phyloP scores from a whole-genome alignment of 768 basidiomycete species.

The Tubosaeta sp. region DNA sequence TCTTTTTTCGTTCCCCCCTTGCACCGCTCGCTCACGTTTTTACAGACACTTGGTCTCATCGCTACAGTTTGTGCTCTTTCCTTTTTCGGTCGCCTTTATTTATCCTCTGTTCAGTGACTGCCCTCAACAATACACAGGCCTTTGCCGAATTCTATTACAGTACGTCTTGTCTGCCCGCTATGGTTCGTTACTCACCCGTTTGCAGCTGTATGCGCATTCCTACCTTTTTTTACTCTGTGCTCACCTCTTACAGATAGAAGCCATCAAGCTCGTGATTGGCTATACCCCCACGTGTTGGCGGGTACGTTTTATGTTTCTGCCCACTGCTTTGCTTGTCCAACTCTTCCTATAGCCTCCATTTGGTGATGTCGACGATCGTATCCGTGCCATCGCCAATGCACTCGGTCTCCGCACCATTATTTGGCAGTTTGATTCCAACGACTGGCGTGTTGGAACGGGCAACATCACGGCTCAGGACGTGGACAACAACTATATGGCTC shows the following conservation, averaged over 20 bases:
- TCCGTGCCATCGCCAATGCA: constrained; percentile 63
- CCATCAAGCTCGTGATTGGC: constrained; percentile 51
- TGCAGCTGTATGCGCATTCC: constrained; percentile 21
- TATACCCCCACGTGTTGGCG: constrained; percentile 61
- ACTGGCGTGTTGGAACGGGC: constrained; percentile 62
- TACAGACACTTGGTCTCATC: constrained; percentile 33
- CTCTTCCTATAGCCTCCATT: constrained; percentile 47
- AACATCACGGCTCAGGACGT: constrained; percentile 42
- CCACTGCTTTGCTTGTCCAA: background rate
- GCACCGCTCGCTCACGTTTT: background rate
- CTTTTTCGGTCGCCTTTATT: background rate
- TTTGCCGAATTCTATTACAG: constrained; percentile 81
- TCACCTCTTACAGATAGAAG: constrained; percentile 37
- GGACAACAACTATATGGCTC: constrained; percentile 48
- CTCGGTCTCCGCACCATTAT: constrained; percentile 69
- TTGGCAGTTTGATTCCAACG: constrained; percentile 68
- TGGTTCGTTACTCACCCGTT: constrained; percentile 1
- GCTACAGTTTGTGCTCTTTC: constrained; percentile 39
- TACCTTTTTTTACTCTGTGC: background rate
- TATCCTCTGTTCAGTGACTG: constrained; percentile 41
- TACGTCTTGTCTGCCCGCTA: constrained; percentile 23
- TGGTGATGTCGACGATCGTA: constrained; percentile 71
- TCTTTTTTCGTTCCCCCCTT: background rate
- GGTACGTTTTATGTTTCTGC: constrained; percentile 28
- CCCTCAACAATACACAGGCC: constrained; percentile 56